Evolutionary conservation across 345 rosid species (phyloP).

Genomic region (Jatropha curcas): DNA sequence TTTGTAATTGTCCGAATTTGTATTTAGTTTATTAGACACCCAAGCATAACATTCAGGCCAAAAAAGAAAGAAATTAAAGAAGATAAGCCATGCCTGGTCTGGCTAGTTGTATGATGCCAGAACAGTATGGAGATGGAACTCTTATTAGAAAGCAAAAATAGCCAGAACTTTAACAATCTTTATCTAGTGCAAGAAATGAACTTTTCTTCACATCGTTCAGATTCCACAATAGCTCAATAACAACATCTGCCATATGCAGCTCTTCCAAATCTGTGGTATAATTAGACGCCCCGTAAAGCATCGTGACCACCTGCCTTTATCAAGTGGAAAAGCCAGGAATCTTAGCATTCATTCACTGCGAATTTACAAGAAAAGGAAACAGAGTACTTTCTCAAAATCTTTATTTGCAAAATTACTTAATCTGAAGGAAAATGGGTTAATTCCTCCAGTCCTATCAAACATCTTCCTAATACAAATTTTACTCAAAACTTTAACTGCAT

Average conservation of each 20-base stretch:
- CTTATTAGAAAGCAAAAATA: constrained; percentile 84
- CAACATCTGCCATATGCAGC: constrained; percentile 55
- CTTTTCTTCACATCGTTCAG: constrained; percentile 76
- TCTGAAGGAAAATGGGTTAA: background rate
- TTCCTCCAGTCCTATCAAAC: background rate
- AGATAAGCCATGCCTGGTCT: constrained; percentile 66
- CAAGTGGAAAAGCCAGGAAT: constrained; percentile 3
- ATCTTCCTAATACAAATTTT: background rate
- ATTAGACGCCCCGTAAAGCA: constrained; percentile 61
- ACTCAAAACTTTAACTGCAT: background rate
- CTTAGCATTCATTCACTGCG: too few species aligned
- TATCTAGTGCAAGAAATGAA: constrained; percentile 61
- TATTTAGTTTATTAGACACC: background rate
- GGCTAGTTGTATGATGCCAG: constrained; percentile 67
- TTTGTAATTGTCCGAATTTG: background rate
- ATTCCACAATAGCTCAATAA: constrained; percentile 84
- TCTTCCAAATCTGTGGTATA: constrained; percentile 63
- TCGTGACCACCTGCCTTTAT: constrained; percentile 56
- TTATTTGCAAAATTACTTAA: background rate
- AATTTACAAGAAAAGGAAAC: background rate
- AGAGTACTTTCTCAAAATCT: background rate
- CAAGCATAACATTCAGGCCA: background rate
- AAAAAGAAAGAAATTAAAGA: background rate
- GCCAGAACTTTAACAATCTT: constrained; percentile 59
- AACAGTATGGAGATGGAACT: constrained; percentile 93